Evolutionary conservation across 2,329 filamentous ascomycete genomes (phyloP).

Genomic region (Dothideomycetes sp.): DNA sequence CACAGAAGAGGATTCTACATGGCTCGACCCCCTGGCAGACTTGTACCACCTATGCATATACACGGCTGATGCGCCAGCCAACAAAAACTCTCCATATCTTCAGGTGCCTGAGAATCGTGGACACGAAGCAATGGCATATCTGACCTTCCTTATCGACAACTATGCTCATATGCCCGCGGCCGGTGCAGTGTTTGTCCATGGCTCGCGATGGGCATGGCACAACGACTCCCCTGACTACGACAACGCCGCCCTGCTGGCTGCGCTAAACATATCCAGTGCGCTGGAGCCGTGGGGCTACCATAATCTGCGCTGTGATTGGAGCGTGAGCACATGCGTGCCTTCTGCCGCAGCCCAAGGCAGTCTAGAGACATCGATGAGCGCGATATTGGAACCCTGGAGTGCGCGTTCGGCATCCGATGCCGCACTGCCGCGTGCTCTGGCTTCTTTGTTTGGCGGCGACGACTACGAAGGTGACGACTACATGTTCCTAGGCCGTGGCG

Average conservation of each 20-base stretch:
- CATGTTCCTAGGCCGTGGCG: slow-evolving; percentile 25
- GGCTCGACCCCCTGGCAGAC: slow-evolving; percentile 28
- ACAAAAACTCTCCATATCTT: slow-evolving; percentile 21
- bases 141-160: slow-evolving; percentile 49
- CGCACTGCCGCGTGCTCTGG: slow-evolving; percentile 44
- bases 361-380: slow-evolving; percentile 30
- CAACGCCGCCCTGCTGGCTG: slow-evolving; percentile 28
- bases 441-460: slow-evolving; percentile 6
- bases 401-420: slow-evolving; percentile 16
- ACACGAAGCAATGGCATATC: slow-evolving; percentile 50
- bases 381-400: slow-evolving; percentile 8
- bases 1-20: slow-evolving; percentile 29
- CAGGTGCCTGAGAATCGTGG: slow-evolving; percentile 42
- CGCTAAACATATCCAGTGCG: slow-evolving; percentile 28
- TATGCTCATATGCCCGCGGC: slow-evolving; percentile 45
- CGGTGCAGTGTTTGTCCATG: slow-evolving; percentile 48
- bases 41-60: slow-evolving; percentile 38
- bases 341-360: slow-evolving; percentile 13
- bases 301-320: slow-evolving; percentile 42
- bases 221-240: slow-evolving; percentile 42
- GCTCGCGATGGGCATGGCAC: slow-evolving; percentile 45
- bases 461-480: neutral
- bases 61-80: slow-evolving; percentile 26
- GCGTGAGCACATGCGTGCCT: slow-evolving; percentile 27
- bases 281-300: slow-evolving; percentile 31